Evolutionary conservation across 2,329 filamentous ascomycete species (phyloP), one percentile per base, ranked within the genome.

Genomic region (Sporothrix phasma): DNA sequence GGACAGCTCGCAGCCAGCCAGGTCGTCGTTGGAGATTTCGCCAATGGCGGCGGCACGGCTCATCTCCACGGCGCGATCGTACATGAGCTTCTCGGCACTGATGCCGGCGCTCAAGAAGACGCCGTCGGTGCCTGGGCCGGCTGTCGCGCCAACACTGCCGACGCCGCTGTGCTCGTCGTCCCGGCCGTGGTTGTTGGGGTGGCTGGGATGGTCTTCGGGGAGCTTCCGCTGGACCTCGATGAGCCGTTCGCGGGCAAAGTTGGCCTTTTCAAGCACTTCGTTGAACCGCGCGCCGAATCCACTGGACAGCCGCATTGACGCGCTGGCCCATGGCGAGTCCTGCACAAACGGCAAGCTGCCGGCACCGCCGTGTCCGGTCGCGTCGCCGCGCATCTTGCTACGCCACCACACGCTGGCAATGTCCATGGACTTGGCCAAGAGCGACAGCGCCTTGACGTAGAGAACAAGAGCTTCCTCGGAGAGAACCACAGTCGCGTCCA

Each of bases 81-180:
- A 99, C 92, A 99, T 97, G 53, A 99, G 80, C 76, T 92, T 96
- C 77, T 97, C 94, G 0, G 94, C 94, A 24, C 92, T 97, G 64
- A 97, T 87, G 1, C 93, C 94, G 2, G 90, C 86, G 15, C 90
- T 96, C 29, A 99, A 81, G 56, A 89, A 84, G 29, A 97, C 91
- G 61, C 90, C 88, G 66, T 94, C 90, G 2, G 85, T 82, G 17
- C 88, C 87, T 3, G 85, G 83, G 15, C 81, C 59, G 3, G 47
- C 82, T 8, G 87, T 87, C 3, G 85, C 82, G 3, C 51, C 62
- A 8, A 37, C 34, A n/a, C 81, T 83, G 15, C 82, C 80, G 1
- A 80, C 81, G 3, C 83, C 78, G 39, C 80, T 78, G 2, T 82
- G 83, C 22, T 84, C 37, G 17, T 63, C 51, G 58, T 64, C 65